Conservation (phyloP, 2,329 filamentous ascomycete species). For the Colletotrichum euphorbiae region DNA sequence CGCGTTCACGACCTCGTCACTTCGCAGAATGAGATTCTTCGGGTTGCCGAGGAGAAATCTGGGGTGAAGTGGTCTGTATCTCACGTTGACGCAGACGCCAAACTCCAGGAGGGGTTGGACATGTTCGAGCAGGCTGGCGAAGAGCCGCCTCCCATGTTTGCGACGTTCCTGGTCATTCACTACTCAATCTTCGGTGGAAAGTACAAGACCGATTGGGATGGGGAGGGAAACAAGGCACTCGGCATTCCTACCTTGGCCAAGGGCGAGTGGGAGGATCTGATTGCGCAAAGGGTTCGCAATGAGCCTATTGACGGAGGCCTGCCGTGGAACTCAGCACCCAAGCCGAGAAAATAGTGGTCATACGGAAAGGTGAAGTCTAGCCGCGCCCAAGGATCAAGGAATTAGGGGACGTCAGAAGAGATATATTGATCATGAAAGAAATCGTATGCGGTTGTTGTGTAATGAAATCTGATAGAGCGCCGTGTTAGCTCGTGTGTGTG, state of each 20-base stretch:
- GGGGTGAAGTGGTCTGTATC: conserved; percentile 3
- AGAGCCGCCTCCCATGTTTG: neutral
- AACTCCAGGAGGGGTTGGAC: neutral
- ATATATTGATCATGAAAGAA: too few species aligned
- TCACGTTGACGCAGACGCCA: neutral
- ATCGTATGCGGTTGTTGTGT: too few species aligned
- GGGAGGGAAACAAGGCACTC: neutral
- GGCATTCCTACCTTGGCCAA: neutral
- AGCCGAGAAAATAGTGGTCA: conserved; percentile 19
- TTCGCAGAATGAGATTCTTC: conserved; percentile 63
- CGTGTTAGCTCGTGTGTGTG: too few species aligned
- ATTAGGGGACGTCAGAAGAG: too few species aligned
- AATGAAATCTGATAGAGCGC: too few species aligned
- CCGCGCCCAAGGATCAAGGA: too few species aligned
- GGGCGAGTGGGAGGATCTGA: conserved; percentile 3
- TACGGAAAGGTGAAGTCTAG: too few species aligned
- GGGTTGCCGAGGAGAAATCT: conserved; percentile 40
- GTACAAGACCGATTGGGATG: conserved; percentile 6
- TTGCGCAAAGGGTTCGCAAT: conserved; percentile 9
- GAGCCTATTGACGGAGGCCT: conserved; percentile 22
- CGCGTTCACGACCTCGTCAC: conserved; percentile 62
- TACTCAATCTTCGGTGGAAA: conserved; percentile 8
- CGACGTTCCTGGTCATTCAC: conserved; percentile 9
- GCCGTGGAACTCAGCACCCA: conserved; percentile 19
- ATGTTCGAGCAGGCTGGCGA: conserved; percentile 1